phyloP scores from a whole-genome alignment of 1,284 basidiomycete species.

The Pseudomicrostroma phylloplanum region DNA sequence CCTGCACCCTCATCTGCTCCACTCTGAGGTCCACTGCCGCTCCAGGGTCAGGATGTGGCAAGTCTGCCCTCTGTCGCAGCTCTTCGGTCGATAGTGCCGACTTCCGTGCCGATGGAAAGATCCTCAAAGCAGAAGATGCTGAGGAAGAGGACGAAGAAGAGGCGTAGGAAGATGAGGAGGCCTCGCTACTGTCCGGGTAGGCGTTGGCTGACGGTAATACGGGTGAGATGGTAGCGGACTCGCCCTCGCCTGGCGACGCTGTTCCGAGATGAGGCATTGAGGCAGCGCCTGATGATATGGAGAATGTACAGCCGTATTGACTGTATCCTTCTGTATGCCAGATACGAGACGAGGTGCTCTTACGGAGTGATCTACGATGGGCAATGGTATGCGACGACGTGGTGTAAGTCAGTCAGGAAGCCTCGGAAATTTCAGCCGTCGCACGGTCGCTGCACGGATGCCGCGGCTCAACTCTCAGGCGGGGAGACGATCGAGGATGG shows the following conservation, averaged over 20 bases:
- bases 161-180: not conserved
- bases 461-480: no score
- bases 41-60: slow-evolving; percentile 18
- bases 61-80: slow-evolving; percentile 13
- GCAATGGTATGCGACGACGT: no score
- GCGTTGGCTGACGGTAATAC: slow-evolving; percentile 22
- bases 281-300: no score
- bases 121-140: not conserved
- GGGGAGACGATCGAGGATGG: no score
- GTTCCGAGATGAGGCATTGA: slow-evolving; percentile 29
- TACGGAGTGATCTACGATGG: no score
- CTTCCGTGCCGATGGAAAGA: slow-evolving; percentile 5
- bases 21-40: slow-evolving; percentile 21
- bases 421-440: no score
- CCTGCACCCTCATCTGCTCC: not conserved
- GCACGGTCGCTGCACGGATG: no score
- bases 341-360: no score
- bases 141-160: not conserved
- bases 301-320: no score
- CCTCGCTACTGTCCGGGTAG: slow-evolving; percentile 2
- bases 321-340: no score
- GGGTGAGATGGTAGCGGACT: slow-evolving; percentile 24
- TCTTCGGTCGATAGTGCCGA: slow-evolving; percentile 11
- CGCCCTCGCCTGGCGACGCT: slow-evolving; percentile 26
- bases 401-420: no score